phyloP scores from a whole-genome alignment of 768 basidiomycete genomes.

The Leccinum variicolor region DNA sequence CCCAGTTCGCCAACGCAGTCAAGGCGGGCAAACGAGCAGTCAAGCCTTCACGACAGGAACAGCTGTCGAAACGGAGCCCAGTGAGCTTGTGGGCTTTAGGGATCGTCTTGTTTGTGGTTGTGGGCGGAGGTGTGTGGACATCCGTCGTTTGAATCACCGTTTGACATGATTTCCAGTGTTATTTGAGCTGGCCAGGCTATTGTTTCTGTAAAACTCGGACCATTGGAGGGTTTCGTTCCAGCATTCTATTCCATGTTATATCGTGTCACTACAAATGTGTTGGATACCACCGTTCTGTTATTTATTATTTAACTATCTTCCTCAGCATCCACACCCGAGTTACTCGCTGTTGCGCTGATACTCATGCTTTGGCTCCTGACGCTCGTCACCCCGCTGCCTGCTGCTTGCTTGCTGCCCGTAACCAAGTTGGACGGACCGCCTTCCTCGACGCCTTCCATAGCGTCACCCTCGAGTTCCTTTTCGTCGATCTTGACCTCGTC shows the following conservation, averaged over 20 bases:
- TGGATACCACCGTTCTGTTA: slow-evolving; percentile 4
- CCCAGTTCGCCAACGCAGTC: slow-evolving; percentile 73
- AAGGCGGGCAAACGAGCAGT: slow-evolving; percentile 73
- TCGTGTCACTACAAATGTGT: slow-evolving; percentile 10
- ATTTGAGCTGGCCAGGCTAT: slow-evolving; percentile 64
- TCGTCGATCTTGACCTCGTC: slow-evolving; percentile 83
- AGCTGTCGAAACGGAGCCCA: slow-evolving; percentile 67
- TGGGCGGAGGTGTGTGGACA: slow-evolving; percentile 64
- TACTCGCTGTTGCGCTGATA: slow-evolving; percentile 48
- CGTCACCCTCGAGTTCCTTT: slow-evolving; percentile 78
- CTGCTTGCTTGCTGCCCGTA: slow-evolving; percentile 14
- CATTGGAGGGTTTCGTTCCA: background rate
- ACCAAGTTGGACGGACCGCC: slow-evolving; percentile 17
- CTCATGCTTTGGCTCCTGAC: slow-evolving; percentile 59
- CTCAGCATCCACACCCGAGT: slow-evolving; percentile 48
- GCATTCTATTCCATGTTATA: background rate
- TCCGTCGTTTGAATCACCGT: background rate
- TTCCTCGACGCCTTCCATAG: slow-evolving; percentile 72
- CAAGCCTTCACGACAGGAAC: slow-evolving; percentile 69
- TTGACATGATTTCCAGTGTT: slow-evolving; percentile 45
- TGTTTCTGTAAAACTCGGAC: slow-evolving; percentile 54
- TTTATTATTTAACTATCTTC: slow-evolving; percentile 24
- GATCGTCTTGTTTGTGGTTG: slow-evolving; percentile 68
- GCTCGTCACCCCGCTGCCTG: slow-evolving; percentile 36
- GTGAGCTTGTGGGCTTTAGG: slow-evolving; percentile 74